Conservation (phyloP, 805 yeast species). For the Candida manassasensis region DNA sequence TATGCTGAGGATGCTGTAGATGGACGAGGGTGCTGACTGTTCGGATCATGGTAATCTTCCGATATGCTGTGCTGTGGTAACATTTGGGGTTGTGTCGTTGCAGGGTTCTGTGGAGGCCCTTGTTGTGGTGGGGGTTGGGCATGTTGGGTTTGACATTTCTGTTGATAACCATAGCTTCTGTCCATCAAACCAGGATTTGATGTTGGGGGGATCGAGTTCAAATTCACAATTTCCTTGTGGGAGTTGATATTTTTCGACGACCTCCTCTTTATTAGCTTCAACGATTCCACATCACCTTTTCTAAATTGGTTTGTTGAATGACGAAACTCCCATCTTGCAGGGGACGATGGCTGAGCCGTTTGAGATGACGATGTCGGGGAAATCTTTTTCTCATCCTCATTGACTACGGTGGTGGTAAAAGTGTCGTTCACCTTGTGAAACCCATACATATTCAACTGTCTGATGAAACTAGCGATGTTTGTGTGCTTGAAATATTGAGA, state of each 20-base stretch:
- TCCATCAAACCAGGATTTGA: conserved; percentile 7
- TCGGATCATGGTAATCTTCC: conserved; percentile 7
- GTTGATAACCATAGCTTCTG: conserved; percentile 6
- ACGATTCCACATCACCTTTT: conserved; percentile 72
- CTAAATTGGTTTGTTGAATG: conserved; percentile 76
- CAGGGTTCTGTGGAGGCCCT: conserved; percentile 12
- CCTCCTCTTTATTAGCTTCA: conserved; percentile 75
- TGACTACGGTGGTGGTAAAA: conserved; percentile 19
- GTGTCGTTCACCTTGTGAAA: conserved; percentile 42
- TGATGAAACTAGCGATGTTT: conserved; percentile 39
- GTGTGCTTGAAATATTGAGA: conserved; percentile 48
- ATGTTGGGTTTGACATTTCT: conserved; percentile 5
- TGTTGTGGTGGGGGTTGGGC: conserved; percentile 4
- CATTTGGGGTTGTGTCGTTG: conserved; percentile 8
- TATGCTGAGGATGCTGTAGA: not conserved
- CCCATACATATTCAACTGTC: conserved; percentile 44
- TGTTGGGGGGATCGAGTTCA: conserved; percentile 20
- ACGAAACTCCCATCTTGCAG: conserved; percentile 72
- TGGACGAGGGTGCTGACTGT: conserved; percentile 10
- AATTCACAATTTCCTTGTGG: conserved; percentile 35
- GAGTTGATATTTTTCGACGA: conserved; percentile 41
- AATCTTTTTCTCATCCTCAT: conserved; percentile 11
- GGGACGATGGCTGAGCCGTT: conserved; percentile 2
- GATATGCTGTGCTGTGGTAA: conserved; percentile 6
- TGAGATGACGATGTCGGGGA: not conserved